Percentiles rank a stretch among this genome's conserved stretches.
Conservation (phyloP, 208 protist species). For the Acanthamoeba lenticulata region DNA sequence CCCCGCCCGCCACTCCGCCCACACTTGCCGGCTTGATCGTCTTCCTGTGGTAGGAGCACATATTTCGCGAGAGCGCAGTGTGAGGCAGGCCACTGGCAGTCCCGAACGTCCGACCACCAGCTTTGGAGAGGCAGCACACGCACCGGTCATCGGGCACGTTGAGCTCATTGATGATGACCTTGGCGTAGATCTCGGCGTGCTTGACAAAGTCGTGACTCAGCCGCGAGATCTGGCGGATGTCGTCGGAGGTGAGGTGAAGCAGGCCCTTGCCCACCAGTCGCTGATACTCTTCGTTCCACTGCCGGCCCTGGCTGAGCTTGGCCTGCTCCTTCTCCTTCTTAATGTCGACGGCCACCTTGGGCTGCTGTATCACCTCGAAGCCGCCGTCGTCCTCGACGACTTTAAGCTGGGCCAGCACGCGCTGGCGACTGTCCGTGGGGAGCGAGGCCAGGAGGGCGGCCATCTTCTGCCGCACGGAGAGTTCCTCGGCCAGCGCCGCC, state of each 20-base stretch:
- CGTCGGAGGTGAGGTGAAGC: background rate
- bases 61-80: background rate
- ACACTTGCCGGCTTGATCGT: slow-evolving; percentile 22
- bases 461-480: background rate
- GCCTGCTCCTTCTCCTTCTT: background rate
- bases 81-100: background rate
- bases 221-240: background rate
- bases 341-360: background rate
- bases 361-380: background rate
- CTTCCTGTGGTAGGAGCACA: background rate
- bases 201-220: slow-evolving; percentile 51
- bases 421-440: background rate
- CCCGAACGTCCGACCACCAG: too few species aligned
- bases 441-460: background rate
- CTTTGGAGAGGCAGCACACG: too few species aligned
- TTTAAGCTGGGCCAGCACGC: background rate
- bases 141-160: background rate
- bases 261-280: background rate
- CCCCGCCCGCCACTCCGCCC: background rate
- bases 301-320: background rate
- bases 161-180: slow-evolving; percentile 57
- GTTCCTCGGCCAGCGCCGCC: background rate
- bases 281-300: slow-evolving; percentile 27
- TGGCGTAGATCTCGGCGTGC: background rate
- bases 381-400: background rate